Conservation (phyloP, 495 filamentous ascomycete genomes). For the Penicillium manginii region DNA sequence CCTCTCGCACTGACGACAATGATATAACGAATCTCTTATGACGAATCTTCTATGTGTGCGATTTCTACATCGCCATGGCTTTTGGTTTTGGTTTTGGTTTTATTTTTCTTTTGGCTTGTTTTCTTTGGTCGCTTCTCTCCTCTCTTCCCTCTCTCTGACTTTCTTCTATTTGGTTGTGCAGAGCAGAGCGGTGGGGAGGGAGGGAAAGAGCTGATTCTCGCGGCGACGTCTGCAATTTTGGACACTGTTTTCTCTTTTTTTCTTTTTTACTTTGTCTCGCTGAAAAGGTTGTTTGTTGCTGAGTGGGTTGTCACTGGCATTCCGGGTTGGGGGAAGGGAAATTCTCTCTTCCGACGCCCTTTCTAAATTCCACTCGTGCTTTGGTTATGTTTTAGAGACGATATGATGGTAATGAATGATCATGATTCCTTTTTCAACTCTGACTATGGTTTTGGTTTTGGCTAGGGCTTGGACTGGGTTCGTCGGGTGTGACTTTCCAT, state of each 20-base stretch:
- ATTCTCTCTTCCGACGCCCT: no score
- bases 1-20: constrained; percentile 42
- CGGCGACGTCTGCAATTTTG: no score
- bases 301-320: constrained; percentile 28
- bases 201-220: not conserved
- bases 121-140: constrained; percentile 4
- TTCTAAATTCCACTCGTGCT: not conserved
- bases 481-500: not conserved
- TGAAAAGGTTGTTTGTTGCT: not conserved
- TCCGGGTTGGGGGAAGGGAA: constrained; percentile 7
- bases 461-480: no score
- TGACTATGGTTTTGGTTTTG: no score
- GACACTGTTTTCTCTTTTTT: no score
- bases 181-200: constrained; percentile 1
- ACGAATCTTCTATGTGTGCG: constrained; percentile 37
- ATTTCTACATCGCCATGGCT: constrained; percentile 19
- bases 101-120: constrained; percentile 9
- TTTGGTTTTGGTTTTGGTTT: constrained; percentile 12
- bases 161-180: constrained; percentile 5
- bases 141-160: not conserved
- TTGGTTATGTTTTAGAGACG: constrained; percentile 35
- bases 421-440: constrained; percentile 18
- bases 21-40: constrained; percentile 53
- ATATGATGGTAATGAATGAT: constrained; percentile 40
- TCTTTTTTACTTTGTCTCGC: not conserved